phyloP scores from a whole-genome alignment of 1,139 yeast species.

The Schwanniomyces etchellsii region DNA sequence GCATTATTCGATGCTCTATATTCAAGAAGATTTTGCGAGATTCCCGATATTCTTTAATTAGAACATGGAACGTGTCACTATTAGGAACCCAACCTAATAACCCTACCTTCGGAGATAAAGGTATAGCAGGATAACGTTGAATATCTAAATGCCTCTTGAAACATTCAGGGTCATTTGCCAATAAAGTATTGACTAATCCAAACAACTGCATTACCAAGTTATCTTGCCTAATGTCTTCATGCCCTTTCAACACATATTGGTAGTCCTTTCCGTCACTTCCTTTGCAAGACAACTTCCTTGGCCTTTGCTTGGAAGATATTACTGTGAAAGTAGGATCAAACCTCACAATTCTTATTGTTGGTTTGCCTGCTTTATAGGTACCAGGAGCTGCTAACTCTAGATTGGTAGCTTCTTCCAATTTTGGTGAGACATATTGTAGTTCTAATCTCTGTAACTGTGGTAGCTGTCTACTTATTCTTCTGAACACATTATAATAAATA shows the following conservation, averaged over 20 bases:
- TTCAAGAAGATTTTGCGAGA: constrained; percentile 82
- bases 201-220: constrained; percentile 96
- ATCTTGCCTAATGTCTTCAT: constrained; percentile 97
- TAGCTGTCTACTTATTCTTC: constrained; percentile 82
- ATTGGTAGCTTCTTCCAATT: constrained; percentile 70
- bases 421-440: constrained; percentile 90
- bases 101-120: constrained; percentile 96
- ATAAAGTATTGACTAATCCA: constrained; percentile 86
- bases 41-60: constrained; percentile 89
- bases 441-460: constrained; percentile 86
- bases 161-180: constrained; percentile 89
- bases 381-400: constrained; percentile 93
- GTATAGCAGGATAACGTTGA: constrained; percentile 88
- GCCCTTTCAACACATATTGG: constrained; percentile 81
- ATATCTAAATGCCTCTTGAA: constrained; percentile 93
- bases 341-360: constrained; percentile 62
- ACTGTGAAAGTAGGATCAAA: constrained; percentile 84
- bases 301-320: constrained; percentile 95
- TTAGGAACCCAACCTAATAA: constrained; percentile 95
- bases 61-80: constrained; percentile 91
- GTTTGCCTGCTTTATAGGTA: constrained; percentile 81
- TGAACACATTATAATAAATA: constrained; percentile 86
- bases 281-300: constrained; percentile 69
- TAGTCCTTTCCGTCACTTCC: constrained; percentile 94
- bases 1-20: constrained; percentile 92